Base-by-base conservation (phyloP, 2,329 filamentous ascomycete genomes). In the Penicillium hordei region DNA sequence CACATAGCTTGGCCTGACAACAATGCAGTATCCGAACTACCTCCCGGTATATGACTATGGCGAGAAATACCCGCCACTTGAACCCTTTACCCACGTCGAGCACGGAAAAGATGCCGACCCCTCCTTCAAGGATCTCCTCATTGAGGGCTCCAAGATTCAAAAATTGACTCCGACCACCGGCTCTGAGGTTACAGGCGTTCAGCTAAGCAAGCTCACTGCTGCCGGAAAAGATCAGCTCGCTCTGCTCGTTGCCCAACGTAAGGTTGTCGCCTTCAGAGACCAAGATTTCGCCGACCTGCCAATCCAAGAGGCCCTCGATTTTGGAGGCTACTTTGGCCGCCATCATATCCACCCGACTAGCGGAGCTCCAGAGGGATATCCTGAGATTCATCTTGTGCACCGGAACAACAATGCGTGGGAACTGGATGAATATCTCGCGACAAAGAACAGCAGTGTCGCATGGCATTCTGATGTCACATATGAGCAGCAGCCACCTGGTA, bases 381-480 rank as follows among this genome's bases (percentile, higher is more conserved):
- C 89, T 0, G 85, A 91, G 70, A 76, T 93, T 13, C 89, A 93
- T 68, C 82, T 93, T 1, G 89, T 93, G 2, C 89, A 93, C 73
- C 84, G 89, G 25, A 85, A 83, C 23, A 86, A 83, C 46, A 77
- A 82, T 62, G 85, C 88, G 60, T 83, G 82, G 17, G 81, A 79
- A 2, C 79, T 78, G 17, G 77, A 83, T 36, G 78, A 83, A 46
- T 88, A 87, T 72, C 86, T 90, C 65, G 76, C 81, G 45, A 84
- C 83, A 38, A 82, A 89, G 19, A 91, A 89, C 3, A 92, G 86
- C 74, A 89, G 86, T 3, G 86, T 93, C 0, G 88, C 89, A 4
- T 95, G 91, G 91, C 91, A 96, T 76, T 89, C 87, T 0, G 91
- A 96, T 66, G 87, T 95, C 0, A 89, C 88, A 0, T 96, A 94